phyloP scores from a whole-genome alignment of 2,329 filamentous ascomycete genomes.

The Tolypocladium tundrense region DNA sequence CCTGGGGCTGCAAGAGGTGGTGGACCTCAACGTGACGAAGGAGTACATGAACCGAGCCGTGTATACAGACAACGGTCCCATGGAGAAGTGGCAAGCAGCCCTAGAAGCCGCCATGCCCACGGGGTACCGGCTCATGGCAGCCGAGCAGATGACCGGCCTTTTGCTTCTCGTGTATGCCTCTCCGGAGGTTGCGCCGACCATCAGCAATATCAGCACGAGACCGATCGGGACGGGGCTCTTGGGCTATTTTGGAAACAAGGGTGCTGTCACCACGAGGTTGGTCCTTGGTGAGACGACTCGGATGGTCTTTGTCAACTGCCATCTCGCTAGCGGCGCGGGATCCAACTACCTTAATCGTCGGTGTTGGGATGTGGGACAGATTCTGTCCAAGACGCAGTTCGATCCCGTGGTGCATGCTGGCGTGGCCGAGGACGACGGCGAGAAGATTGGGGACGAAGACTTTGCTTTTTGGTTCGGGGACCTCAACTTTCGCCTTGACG shows the following conservation, averaged over 20 bases:
- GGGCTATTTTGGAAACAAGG: constrained; percentile 95
- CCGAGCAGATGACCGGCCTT: constrained; percentile 80
- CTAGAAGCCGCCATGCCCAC: constrained; percentile 63
- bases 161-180: constrained; percentile 80
- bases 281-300: constrained; percentile 83
- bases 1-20: constrained; percentile 82
- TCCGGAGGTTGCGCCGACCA: constrained; percentile 59
- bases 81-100: constrained; percentile 71
- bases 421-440: constrained; percentile 52
- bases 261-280: constrained; percentile 71
- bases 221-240: constrained; percentile 82
- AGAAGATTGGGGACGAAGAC: constrained; percentile 78
- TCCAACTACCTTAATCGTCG: constrained; percentile 67
- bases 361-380: constrained; percentile 82
- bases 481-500: constrained; percentile 85
- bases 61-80: constrained; percentile 62
- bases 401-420: constrained; percentile 59
- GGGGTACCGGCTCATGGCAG: constrained; percentile 66
- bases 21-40: constrained; percentile 70
- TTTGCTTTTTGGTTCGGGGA: constrained; percentile 96
- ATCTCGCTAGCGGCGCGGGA: constrained; percentile 80
- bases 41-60: constrained; percentile 60
- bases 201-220: constrained; percentile 73
- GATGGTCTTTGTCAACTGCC: constrained; percentile 82
- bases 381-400: constrained; percentile 67